phyloP scores from a whole-genome alignment of 805 yeast species.

The Yarrowia sp. region DNA sequence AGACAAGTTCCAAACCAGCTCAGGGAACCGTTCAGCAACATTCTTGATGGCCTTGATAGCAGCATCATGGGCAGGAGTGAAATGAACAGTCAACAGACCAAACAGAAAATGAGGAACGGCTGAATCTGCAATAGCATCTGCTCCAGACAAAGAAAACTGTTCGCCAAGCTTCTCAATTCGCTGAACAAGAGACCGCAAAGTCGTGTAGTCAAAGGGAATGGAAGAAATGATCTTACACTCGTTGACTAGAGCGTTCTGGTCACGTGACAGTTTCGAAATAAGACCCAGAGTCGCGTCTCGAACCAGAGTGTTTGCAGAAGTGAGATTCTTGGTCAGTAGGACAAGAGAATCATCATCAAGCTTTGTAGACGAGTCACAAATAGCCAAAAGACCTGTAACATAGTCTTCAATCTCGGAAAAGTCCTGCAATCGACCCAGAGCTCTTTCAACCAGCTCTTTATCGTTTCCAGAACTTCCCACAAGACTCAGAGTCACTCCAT shows the following conservation, averaged over 20 bases:
- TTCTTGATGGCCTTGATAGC: slow-evolving; percentile 58
- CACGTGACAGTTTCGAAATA: background rate
- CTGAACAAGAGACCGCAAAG: slow-evolving; percentile 69
- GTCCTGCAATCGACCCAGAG: background rate
- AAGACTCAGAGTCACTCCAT: background rate
- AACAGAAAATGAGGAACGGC: slow-evolving; percentile 50
- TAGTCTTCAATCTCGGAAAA: background rate
- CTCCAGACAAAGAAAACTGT: slow-evolving; percentile 41
- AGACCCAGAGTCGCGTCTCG: background rate
- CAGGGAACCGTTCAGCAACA: slow-evolving; percentile 44
- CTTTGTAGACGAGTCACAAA: background rate
- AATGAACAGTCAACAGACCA: slow-evolving; percentile 70
- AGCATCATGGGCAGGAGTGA: slow-evolving; percentile 84
- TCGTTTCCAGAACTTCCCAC: background rate
- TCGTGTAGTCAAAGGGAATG: slow-evolving; percentile 63
- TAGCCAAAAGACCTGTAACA: background rate
- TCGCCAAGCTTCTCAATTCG: slow-evolving; percentile 60
- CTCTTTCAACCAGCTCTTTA: background rate
- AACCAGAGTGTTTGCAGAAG: background rate
- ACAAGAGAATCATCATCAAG: background rate
- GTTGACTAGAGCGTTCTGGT: slow-evolving; percentile 24
- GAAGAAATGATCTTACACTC: slow-evolving; percentile 53
- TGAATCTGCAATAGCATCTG: slow-evolving; percentile 31
- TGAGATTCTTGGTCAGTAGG: background rate
- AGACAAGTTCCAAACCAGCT: slow-evolving; percentile 55